Conservation (phyloP, 805 yeast species). For the Ogataea methanolica region DNA sequence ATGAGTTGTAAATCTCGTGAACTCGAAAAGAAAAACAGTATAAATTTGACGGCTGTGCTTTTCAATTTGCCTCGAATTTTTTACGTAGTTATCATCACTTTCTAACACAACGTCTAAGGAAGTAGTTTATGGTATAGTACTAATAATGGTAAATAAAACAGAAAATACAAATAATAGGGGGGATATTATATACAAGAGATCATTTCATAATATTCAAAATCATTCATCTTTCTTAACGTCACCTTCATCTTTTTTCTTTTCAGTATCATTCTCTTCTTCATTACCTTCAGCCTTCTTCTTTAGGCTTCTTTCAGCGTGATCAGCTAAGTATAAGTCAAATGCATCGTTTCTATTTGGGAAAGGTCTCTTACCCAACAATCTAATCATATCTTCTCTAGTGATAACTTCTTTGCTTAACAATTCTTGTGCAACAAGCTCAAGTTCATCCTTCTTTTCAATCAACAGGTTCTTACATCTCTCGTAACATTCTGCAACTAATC, state of each 20-base stretch:
- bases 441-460: constrained; percentile 51
- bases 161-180: too few species aligned
- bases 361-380: constrained; percentile 72
- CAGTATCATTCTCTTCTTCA: neutral
- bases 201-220: neutral
- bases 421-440: constrained; percentile 70
- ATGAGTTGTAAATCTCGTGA: too few species aligned
- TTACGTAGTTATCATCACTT: too few species aligned
- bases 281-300: neutral
- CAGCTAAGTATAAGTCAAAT: constrained; percentile 78
- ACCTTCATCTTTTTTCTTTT: neutral
- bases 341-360: constrained; percentile 80
- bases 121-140: too few species aligned
- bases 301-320: constrained; percentile 10
- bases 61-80: too few species aligned
- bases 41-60: too few species aligned
- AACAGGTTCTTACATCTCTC: constrained; percentile 53
- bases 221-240: neutral
- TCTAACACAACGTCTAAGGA: too few species aligned
- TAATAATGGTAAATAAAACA: too few species aligned
- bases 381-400: constrained; percentile 75
- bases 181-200: too few species aligned
- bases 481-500: constrained; percentile 64
- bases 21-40: too few species aligned
- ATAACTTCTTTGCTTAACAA: constrained; percentile 70